These are phyloP conservation scores for Magnolia sinica DNA, from an alignment of 164 flowering plant genomes.

Conservation along the genomic window DNA sequence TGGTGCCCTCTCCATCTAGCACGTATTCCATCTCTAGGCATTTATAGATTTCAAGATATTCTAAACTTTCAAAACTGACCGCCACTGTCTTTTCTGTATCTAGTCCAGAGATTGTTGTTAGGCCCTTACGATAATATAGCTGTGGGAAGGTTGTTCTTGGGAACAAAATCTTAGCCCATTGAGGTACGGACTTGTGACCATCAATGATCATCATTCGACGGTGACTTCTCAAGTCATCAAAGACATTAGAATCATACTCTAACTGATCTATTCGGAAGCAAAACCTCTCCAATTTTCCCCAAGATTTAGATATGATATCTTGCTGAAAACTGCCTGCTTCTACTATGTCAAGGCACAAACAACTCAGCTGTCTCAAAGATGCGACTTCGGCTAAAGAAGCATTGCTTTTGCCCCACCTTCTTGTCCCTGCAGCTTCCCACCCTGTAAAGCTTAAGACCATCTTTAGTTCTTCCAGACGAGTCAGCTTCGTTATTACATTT, in stretches of 20 bases:
- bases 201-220: neutral
- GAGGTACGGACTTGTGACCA: neutral
- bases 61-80: neutral
- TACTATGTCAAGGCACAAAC: neutral
- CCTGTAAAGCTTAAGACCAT: neutral
- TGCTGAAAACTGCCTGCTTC: neutral
- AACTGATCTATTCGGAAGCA: neutral
- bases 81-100: neutral
- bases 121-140: neutral
- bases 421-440: neutral
- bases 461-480: slow-evolving; percentile 3
- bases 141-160: neutral
- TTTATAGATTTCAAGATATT: neutral
- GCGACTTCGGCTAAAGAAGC: neutral
- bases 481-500: slow-evolving; percentile 3
- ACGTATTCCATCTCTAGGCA: neutral
- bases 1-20: neutral
- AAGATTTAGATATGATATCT: neutral
- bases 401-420: neutral
- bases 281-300: neutral
- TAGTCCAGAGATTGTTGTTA: neutral
- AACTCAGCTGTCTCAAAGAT: neutral
- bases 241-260: neutral
- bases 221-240: too few species aligned
- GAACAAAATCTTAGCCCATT: neutral